A percentile compares a stretch with the other conserved stretches of the same genome.
phyloP scores from a whole-genome alignment of 176 grass and related monocot genomes.

The Lolium rigidum region DNA sequence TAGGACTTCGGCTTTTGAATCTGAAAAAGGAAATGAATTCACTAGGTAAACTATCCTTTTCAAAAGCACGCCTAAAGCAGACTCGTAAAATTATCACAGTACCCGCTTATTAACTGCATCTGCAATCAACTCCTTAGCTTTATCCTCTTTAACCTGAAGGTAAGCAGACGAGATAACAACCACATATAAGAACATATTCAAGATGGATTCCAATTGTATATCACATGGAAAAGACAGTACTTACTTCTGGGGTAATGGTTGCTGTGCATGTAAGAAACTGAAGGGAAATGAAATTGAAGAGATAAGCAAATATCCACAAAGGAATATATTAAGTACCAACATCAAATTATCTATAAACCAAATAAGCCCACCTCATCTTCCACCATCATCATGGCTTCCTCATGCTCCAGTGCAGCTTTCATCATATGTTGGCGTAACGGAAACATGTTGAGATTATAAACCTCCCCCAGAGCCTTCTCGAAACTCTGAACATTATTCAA shows the following conservation, averaged over 20 bases:
- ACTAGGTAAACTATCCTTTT: neutral
- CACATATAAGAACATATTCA: neutral
- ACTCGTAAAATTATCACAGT: neutral
- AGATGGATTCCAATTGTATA: neutral
- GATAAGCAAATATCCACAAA: neutral
- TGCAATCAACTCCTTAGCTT: neutral
- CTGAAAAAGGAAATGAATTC: neutral
- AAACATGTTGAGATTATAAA: constrained; percentile 1
- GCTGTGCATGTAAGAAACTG: neutral
- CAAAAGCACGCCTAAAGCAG: neutral
- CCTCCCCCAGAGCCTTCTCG: constrained; percentile 5
- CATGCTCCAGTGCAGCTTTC: neutral
- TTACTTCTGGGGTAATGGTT: neutral
- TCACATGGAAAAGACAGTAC: neutral
- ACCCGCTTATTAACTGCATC: neutral
- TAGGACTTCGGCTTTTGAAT: neutral
- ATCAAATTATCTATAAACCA: neutral
- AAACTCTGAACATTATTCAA: constrained; percentile 21
- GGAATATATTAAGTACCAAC: neutral
- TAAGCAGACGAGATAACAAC: neutral
- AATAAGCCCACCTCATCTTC: neutral
- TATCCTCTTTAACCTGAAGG: neutral
- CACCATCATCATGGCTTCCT: neutral
- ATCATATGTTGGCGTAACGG: neutral
- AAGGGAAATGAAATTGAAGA: neutral